phyloP scores from a whole-genome alignment of 164 flowering plant species.

The Magnolia changhungtana region DNA sequence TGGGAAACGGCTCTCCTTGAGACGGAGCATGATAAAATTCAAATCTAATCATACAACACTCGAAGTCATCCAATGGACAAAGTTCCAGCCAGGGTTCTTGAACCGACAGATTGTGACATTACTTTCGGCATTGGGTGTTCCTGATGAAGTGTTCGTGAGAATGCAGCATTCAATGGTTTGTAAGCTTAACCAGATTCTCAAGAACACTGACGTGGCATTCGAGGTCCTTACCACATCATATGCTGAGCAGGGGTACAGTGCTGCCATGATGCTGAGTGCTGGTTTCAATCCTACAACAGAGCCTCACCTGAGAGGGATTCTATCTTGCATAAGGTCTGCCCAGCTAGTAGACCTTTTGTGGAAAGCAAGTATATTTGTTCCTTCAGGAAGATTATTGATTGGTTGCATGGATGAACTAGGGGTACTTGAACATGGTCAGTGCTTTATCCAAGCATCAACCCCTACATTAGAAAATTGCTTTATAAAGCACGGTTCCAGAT shows the following conservation, averaged over 20 bases:
- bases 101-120: slow-evolving; percentile 83
- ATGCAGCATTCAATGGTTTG: slow-evolving; percentile 79
- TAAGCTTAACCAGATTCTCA: slow-evolving; percentile 56
- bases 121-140: slow-evolving; percentile 71
- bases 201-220: slow-evolving; percentile 66
- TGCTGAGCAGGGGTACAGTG: slow-evolving; percentile 70
- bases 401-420: slow-evolving; percentile 86
- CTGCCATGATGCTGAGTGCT: slow-evolving; percentile 87
- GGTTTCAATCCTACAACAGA: slow-evolving; percentile 80
- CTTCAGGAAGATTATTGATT: slow-evolving; percentile 83
- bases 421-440: slow-evolving; percentile 85
- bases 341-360: slow-evolving; percentile 75
- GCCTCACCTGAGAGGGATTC: slow-evolving; percentile 81
- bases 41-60: slow-evolving; percentile 58
- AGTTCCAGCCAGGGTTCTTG: slow-evolving; percentile 91
- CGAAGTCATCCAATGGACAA: slow-evolving; percentile 90
- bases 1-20: slow-evolving; percentile 48
- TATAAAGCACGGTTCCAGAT: slow-evolving; percentile 64
- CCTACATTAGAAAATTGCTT: slow-evolving; percentile 73
- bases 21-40: slow-evolving; percentile 90
- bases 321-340: slow-evolving; percentile 71
- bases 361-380: slow-evolving; percentile 88
- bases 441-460: slow-evolving; percentile 80
- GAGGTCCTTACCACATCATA: slow-evolving; percentile 78
- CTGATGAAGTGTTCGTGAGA: slow-evolving; percentile 58